phyloP scores from a whole-genome alignment of 805 yeast species.

The Torulaspora indica region DNA sequence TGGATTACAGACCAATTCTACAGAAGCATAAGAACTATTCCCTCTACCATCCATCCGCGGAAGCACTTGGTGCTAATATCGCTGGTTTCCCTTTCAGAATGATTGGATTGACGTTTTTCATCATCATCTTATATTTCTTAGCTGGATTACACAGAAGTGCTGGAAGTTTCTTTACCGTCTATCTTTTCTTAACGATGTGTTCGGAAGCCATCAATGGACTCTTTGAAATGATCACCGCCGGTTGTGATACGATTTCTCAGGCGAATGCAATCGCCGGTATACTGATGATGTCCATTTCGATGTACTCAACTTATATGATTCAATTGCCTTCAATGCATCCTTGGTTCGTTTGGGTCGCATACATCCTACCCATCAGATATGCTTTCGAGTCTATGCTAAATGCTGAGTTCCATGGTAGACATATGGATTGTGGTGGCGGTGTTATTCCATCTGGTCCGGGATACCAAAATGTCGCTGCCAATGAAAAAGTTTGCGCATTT shows the following conservation, averaged over 20 bases:
- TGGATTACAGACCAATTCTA: constrained; percentile 54
- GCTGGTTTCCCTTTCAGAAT: constrained; percentile 62
- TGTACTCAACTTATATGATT: constrained; percentile 60
- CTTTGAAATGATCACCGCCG: constrained; percentile 51
- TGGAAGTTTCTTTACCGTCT: constrained; percentile 51
- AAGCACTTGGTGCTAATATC: constrained; percentile 57
- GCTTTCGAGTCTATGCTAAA: constrained; percentile 58
- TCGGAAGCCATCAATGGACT: constrained; percentile 35
- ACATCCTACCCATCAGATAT: constrained; percentile 49
- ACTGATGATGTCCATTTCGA: constrained; percentile 42
- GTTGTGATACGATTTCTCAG: constrained; percentile 43
- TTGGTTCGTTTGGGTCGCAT: constrained; percentile 63
- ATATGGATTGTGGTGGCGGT: constrained; percentile 30
- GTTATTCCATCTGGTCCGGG: constrained; percentile 54
- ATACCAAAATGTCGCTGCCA: constrained; percentile 39
- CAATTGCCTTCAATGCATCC: constrained; percentile 55
- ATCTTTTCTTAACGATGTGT: constrained; percentile 37
- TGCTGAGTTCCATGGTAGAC: constrained; percentile 53
- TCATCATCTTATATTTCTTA: constrained; percentile 54
- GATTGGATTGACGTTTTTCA: constrained; percentile 42
- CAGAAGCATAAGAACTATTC: constrained; percentile 69
- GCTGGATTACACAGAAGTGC: constrained; percentile 45
- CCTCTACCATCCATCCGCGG: constrained; percentile 69
- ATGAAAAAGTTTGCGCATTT: constrained; percentile 49
- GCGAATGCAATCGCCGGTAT: constrained; percentile 59